phyloP scores from a whole-genome alignment of 129 eudicot genomes.

The Mikania micrantha region DNA sequence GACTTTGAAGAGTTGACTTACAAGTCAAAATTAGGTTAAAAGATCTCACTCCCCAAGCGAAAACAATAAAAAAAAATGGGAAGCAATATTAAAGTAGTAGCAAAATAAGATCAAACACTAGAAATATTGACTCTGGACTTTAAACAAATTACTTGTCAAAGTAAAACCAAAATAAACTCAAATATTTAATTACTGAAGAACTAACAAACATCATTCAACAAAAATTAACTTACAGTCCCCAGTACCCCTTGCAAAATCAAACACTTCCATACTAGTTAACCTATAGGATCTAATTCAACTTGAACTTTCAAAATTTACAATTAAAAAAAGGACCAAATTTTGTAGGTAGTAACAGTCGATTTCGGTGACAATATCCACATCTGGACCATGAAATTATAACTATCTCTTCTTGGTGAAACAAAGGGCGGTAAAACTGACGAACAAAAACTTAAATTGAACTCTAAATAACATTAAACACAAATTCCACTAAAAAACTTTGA shows the following conservation, averaged over 20 bases:
- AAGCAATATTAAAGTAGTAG: neutral
- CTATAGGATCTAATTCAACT: neutral
- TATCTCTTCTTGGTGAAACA: neutral
- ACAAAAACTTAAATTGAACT: conserved; percentile 2
- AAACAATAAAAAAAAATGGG: neutral
- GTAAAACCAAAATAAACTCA: neutral
- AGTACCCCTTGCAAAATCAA: neutral
- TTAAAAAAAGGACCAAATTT: neutral
- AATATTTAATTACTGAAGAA: neutral
- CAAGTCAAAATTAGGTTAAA: conserved; percentile 18
- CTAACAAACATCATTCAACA: neutral
- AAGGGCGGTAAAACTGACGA: neutral
- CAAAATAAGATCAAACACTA: neutral
- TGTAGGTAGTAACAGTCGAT: neutral
- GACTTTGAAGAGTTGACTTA: conserved; percentile 3
- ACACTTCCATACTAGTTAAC: neutral
- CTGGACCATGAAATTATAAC: neutral
- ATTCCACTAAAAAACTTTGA: neutral
- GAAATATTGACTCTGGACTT: neutral
- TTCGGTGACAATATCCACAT: neutral
- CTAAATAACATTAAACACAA: neutral
- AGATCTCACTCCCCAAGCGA: neutral
- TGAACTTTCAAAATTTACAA: neutral
- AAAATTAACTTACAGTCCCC: neutral
- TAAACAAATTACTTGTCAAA: neutral